phyloP scores from a whole-genome alignment of 345 rosid genomes.

The Dipteronia sinensis region DNA sequence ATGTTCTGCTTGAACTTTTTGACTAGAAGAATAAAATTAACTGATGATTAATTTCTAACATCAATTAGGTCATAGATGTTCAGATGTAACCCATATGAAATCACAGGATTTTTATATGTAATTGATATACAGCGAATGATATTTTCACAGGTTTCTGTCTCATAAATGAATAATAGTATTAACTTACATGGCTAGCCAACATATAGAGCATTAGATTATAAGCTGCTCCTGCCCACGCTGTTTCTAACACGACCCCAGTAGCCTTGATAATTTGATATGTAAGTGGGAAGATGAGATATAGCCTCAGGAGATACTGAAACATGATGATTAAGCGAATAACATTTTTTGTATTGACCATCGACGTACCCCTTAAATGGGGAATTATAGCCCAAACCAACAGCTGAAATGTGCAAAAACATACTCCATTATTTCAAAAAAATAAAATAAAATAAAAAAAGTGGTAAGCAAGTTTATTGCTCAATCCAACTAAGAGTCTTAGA shows the following conservation, averaged over 20 bases:
- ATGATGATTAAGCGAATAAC: conserved; percentile 42
- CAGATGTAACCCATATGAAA: not conserved
- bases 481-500: not conserved
- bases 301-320: conserved; percentile 49
- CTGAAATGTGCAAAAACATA: conserved; percentile 29
- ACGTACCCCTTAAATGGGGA: conserved; percentile 37
- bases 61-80: not conserved
- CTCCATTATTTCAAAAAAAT: not conserved
- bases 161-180: not conserved
- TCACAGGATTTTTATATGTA: not conserved
- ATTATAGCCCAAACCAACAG: conserved; percentile 50
- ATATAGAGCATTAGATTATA: conserved; percentile 51
- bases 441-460: not conserved
- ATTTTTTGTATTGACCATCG: conserved; percentile 28
- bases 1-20: not conserved
- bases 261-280: conserved; percentile 43
- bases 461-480: not conserved
- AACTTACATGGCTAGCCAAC: conserved; percentile 59
- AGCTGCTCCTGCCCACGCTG: conserved; percentile 62
- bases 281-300: conserved; percentile 57
- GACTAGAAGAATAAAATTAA: not conserved
- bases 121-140: not conserved
- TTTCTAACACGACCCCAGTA: conserved; percentile 47
- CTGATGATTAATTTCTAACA: not conserved
- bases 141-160: not conserved